phyloP scores from a whole-genome alignment of 2,329 filamentous ascomycete species.

The Alternaria metachromatica region DNA sequence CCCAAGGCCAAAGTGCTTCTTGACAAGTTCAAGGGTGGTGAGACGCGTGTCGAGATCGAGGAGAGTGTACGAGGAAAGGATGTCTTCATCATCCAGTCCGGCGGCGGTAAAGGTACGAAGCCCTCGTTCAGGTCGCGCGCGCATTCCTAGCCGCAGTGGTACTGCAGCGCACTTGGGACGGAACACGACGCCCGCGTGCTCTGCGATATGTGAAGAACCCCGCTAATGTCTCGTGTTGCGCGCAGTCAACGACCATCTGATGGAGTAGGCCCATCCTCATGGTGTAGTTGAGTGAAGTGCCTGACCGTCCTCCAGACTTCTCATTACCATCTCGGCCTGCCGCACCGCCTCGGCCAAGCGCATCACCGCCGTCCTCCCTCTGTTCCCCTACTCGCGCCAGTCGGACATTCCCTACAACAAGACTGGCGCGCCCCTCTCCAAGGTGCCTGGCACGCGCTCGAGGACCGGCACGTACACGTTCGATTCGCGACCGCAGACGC shows the following conservation, averaged over 20 bases:
- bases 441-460: conserved; percentile 56
- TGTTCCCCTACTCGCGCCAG: conserved; percentile 97
- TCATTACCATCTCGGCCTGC: conserved; percentile 98
- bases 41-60: conserved; percentile 93
- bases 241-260: conserved; percentile 87
- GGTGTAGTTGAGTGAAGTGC: conserved; percentile 30
- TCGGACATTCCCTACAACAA: conserved; percentile 98
- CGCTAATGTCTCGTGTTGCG: conserved; percentile 23
- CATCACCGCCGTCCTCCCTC: conserved; percentile 90
- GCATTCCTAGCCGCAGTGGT: neutral
- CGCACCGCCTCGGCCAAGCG: conserved; percentile 90
- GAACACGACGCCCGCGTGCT: neutral
- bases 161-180: conserved; percentile 2
- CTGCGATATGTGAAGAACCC: conserved; percentile 2
- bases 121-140: neutral
- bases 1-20: conserved; percentile 84
- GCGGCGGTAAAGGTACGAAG: conserved; percentile 69
- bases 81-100: conserved; percentile 95
- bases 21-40: conserved; percentile 91
- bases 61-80: conserved; percentile 98
- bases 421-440: conserved; percentile 83
- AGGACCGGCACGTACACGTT: conserved; percentile 74
- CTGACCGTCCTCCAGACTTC: conserved; percentile 59
- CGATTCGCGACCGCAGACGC: conserved; percentile 88
- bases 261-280: conserved; percentile 64